Evolutionary conservation across 805 yeast genomes (phyloP).

Genomic region (Teunomyces funiuensis): DNA sequence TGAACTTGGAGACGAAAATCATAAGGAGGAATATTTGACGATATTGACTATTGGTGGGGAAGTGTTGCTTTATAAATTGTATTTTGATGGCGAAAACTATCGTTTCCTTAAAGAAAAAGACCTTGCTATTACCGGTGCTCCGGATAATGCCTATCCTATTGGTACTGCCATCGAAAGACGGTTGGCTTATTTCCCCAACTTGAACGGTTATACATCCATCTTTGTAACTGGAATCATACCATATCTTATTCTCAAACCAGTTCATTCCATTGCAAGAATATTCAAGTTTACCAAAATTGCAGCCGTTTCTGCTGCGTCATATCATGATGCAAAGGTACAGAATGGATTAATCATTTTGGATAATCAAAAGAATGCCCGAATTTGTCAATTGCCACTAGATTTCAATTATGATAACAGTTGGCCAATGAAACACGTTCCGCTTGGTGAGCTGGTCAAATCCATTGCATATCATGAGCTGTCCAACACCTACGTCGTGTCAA

Average conservation of each 20-base stretch:
- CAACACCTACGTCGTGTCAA: conserved; percentile 61
- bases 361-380: conserved; percentile 65
- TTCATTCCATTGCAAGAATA: conserved; percentile 61
- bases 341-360: conserved; percentile 72
- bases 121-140: conserved; percentile 67
- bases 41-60: conserved; percentile 83
- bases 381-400: conserved; percentile 46
- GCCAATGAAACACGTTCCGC: conserved; percentile 52
- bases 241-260: conserved; percentile 62
- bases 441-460: conserved; percentile 65
- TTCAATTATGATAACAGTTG: conserved; percentile 58
- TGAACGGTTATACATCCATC: conserved; percentile 58
- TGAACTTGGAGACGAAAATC: conserved; percentile 58
- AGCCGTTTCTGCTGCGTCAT: conserved; percentile 64
- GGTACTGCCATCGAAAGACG: conserved; percentile 72
- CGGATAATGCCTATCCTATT: conserved; percentile 69
- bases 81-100: conserved; percentile 45
- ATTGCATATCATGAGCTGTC: conserved; percentile 70
- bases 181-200: conserved; percentile 55
- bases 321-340: conserved; percentile 36
- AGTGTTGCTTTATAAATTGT: conserved; percentile 62
- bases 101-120: conserved; percentile 45
- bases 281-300: conserved; percentile 66
- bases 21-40: conserved; percentile 62
- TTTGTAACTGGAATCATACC: conserved; percentile 77